phyloP scores from a whole-genome alignment of 2,329 filamentous ascomycete species.

The Sporothrix humicola region DNA sequence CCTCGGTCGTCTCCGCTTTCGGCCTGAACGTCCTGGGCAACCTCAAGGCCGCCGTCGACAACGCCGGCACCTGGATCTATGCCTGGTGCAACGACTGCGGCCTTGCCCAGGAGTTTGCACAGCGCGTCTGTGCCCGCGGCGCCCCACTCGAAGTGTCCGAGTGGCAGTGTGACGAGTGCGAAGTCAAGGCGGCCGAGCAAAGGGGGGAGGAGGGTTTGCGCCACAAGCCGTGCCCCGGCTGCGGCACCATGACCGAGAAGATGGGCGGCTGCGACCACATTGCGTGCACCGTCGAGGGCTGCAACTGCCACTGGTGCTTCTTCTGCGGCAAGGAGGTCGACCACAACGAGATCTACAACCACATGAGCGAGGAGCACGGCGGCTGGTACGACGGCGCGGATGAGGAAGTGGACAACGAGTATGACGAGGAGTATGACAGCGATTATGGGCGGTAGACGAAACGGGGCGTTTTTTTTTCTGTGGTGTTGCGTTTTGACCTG shows the following conservation, averaged over 20 bases:
- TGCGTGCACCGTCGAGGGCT: constrained; percentile 45
- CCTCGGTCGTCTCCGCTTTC: constrained; percentile 45
- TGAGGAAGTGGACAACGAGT: neutral
- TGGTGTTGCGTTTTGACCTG: neutral
- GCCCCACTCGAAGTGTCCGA: constrained; percentile 46
- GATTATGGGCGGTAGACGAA: neutral
- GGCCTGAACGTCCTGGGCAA: constrained; percentile 49
- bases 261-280: constrained; percentile 55
- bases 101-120: constrained; percentile 50
- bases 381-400: constrained; percentile 28
- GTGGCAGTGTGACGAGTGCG: constrained; percentile 53
- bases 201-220: too few species aligned
- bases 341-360: constrained; percentile 19
- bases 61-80: constrained; percentile 53
- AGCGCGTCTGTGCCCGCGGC: constrained; percentile 52
- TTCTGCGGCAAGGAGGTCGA: constrained; percentile 44
- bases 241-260: constrained; percentile 51
- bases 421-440: neutral
- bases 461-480: neutral
- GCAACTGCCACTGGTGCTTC: constrained; percentile 56
- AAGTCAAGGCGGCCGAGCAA: constrained; percentile 41
- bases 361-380: constrained; percentile 38
- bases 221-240: constrained; percentile 47
- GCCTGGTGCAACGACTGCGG: constrained; percentile 55
- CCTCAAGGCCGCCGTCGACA: constrained; percentile 48